Evolutionary conservation across 1,139 yeast species (phyloP).

Genomic region (Arxiozyma slooffiae): DNA sequence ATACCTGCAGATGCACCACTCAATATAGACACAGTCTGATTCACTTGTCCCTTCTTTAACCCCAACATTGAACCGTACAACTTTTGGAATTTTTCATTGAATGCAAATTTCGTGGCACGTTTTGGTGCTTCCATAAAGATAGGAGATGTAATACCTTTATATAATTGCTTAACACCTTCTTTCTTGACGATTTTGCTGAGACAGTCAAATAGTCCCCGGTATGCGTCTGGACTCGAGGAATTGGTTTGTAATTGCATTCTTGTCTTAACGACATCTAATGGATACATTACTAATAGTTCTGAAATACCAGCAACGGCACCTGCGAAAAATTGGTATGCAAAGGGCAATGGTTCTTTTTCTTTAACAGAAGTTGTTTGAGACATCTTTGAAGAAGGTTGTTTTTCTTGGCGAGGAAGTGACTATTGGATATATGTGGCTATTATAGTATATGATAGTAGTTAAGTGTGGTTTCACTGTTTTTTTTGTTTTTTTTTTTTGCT

Average conservation of each 20-base stretch:
- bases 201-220: conserved; percentile 78
- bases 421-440: not conserved
- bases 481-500: no score
- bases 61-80: conserved; percentile 69
- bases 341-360: conserved; percentile 48
- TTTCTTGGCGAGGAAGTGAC: not conserved
- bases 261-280: conserved; percentile 95
- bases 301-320: conserved; percentile 99
- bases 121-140: conserved; percentile 99
- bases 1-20: conserved; percentile 99
- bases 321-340: conserved; percentile 77
- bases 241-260: conserved; percentile 81
- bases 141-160: conserved; percentile 92
- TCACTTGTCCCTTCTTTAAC: conserved; percentile 41
- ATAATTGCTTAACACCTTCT: conserved; percentile 77
- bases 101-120: conserved; percentile 95
- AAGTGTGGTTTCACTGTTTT: no score
- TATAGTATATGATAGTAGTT: no score
- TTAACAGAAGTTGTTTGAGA: not conserved
- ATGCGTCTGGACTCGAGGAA: conserved; percentile 50
- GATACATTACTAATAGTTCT: conserved; percentile 95
- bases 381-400: not conserved
- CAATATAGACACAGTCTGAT: conserved; percentile 73
- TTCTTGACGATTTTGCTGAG: conserved; percentile 68
- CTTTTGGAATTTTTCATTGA: conserved; percentile 94